Conservation (phyloP, 75 land plant genomes). For the Pinus taeda region DNA sequence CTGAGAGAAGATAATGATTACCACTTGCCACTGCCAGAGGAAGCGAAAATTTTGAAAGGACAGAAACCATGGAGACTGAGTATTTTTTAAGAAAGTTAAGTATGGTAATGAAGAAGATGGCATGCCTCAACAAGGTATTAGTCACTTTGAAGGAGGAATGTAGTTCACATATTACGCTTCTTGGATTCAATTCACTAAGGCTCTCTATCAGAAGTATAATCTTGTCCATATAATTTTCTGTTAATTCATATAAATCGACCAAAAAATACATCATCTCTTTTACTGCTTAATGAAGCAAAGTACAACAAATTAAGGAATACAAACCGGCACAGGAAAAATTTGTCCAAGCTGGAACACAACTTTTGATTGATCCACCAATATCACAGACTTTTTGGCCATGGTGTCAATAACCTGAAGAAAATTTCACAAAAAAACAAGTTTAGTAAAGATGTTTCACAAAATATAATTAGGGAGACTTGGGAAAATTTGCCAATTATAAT, state of each 20-base stretch:
- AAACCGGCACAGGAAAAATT: conserved; percentile 47
- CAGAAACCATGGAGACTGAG: background rate
- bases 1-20: background rate
- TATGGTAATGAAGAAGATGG: background rate
- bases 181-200: background rate
- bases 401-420: conserved; percentile 44
- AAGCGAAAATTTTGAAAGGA: background rate
- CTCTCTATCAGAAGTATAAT: background rate
- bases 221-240: conserved; percentile 1
- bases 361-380: conserved; percentile 53
- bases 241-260: background rate
- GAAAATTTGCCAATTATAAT: too few relatives aligned
- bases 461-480: too few relatives aligned
- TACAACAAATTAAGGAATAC: conserved; percentile 1
- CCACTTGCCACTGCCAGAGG: background rate
- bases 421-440: too few relatives aligned
- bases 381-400: conserved; percentile 46
- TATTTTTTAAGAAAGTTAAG: background rate
- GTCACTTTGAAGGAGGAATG: too few relatives aligned
- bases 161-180: background rate
- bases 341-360: conserved; percentile 50
- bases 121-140: too few relatives aligned
- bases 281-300: conserved; percentile 4
- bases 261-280: background rate
- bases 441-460: too few relatives aligned